Evolutionary conservation across 1,284 basidiomycete genomes (phyloP).

Genomic region (Malassezia obtusa): DNA sequence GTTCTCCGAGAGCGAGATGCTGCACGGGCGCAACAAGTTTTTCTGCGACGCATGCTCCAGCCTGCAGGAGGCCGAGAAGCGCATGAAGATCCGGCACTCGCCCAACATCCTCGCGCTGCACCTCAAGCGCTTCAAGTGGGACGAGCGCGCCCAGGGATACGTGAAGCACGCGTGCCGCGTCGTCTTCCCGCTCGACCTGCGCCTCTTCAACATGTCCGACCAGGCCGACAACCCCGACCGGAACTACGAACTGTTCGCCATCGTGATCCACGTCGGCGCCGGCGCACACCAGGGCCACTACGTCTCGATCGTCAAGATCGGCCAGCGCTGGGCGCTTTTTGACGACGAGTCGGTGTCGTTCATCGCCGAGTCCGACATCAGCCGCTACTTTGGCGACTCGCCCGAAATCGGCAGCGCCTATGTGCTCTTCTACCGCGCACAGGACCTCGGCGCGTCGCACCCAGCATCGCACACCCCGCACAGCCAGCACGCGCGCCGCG

Average conservation of each 20-base stretch:
- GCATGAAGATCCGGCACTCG: constrained; percentile 94
- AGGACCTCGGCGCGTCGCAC: constrained; percentile 53
- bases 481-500: background rate
- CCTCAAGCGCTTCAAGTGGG: constrained; percentile 94
- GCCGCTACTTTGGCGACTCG: constrained; percentile 87
- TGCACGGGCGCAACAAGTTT: constrained; percentile 95
- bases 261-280: constrained; percentile 92
- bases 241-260: constrained; percentile 84
- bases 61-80: constrained; percentile 91
- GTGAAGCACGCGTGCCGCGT: constrained; percentile 93
- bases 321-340: constrained; percentile 73
- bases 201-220: constrained; percentile 93
- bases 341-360: constrained; percentile 86
- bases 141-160: constrained; percentile 74
- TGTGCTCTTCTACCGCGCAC: constrained; percentile 92
- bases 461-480: background rate
- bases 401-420: constrained; percentile 73
- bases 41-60: constrained; percentile 95
- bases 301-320: constrained; percentile 82
- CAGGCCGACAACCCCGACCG: constrained; percentile 74
- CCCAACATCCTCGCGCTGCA: constrained; percentile 90
- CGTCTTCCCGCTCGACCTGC: constrained; percentile 84
- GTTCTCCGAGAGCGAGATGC: constrained; percentile 95
- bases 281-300: constrained; percentile 96
- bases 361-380: constrained; percentile 79